Conservation (phyloP, 805 yeast species). For the Metschnikowia vanudenii region DNA sequence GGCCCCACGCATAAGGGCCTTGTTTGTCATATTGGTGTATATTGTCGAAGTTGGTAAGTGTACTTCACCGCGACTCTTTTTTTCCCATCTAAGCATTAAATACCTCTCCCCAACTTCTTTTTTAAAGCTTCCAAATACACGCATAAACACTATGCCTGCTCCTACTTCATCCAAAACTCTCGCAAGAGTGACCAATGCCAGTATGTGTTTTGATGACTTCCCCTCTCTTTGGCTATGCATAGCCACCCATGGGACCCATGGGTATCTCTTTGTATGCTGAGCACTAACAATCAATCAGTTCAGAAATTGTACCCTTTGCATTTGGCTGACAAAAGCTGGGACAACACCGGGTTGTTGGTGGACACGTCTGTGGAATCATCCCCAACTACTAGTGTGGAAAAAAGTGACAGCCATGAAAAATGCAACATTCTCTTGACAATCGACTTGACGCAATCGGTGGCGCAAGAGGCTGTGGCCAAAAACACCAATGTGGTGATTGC, state of each 20-base stretch:
- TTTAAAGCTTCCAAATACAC: not conserved
- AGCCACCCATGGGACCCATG: no score
- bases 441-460: slow-evolving; percentile 81
- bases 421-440: slow-evolving; percentile 62
- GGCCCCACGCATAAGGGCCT: no score
- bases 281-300: slow-evolving; percentile 40
- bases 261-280: not conserved
- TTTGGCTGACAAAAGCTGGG: slow-evolving; percentile 90
- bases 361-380: slow-evolving; percentile 44
- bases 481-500: slow-evolving; percentile 67
- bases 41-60: no score
- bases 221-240: no score
- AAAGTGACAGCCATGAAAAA: slow-evolving; percentile 14
- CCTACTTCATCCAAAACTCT: slow-evolving; percentile 47
- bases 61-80: no score
- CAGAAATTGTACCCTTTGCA: slow-evolving; percentile 77
- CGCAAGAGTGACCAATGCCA: slow-evolving; percentile 36
- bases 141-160: slow-evolving; percentile 11
- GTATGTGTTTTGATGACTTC: slow-evolving; percentile 24
- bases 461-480: slow-evolving; percentile 71
- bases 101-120: no score
- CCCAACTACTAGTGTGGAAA: no score
- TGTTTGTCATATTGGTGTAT: no score
- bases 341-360: slow-evolving; percentile 87
- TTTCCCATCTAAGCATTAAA: no score